Conservation (phyloP, 2,329 filamentous ascomycete genomes). For the Furcasterigmium furcatum region DNA sequence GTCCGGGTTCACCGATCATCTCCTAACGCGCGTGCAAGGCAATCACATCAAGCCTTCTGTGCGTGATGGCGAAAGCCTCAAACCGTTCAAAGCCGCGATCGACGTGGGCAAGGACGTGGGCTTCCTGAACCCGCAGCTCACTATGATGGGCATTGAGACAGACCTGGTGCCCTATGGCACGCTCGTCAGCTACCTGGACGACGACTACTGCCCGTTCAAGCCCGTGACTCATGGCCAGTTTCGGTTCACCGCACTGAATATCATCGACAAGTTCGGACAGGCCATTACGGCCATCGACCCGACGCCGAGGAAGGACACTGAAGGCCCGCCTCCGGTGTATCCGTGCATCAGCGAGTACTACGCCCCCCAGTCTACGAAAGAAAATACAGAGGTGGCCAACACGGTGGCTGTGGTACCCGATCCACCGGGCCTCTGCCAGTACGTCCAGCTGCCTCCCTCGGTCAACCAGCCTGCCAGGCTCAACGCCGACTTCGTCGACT, state of each 20-base stretch:
- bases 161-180: conserved; percentile 31
- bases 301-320: conserved; percentile 15
- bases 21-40: conserved; percentile 28
- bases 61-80: not conserved
- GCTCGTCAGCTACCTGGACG: conserved; percentile 16
- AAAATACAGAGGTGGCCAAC: conserved; percentile 14
- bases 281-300: conserved; percentile 21
- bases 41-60: conserved; percentile 33
- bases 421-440: conserved; percentile 21
- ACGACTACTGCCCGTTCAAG: conserved; percentile 32
- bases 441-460: conserved; percentile 33
- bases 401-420: conserved; percentile 16
- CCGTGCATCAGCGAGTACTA: conserved; percentile 32
- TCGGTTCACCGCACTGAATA: conserved; percentile 39
- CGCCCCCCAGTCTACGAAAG: conserved; percentile 18
- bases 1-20: conserved; percentile 22
- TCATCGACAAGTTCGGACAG: conserved; percentile 49
- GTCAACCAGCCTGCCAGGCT: conserved; percentile 35
- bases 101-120: conserved; percentile 14
- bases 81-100: conserved; percentile 11
- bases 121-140: conserved; percentile 12
- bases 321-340: conserved; percentile 16
- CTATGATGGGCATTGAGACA: conserved; percentile 20
- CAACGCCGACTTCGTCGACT: conserved; percentile 28
- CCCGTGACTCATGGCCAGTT: conserved; percentile 45